Conservation (phyloP, 495 filamentous ascomycete species). For the Thermothielavioides terrestris region DNA sequence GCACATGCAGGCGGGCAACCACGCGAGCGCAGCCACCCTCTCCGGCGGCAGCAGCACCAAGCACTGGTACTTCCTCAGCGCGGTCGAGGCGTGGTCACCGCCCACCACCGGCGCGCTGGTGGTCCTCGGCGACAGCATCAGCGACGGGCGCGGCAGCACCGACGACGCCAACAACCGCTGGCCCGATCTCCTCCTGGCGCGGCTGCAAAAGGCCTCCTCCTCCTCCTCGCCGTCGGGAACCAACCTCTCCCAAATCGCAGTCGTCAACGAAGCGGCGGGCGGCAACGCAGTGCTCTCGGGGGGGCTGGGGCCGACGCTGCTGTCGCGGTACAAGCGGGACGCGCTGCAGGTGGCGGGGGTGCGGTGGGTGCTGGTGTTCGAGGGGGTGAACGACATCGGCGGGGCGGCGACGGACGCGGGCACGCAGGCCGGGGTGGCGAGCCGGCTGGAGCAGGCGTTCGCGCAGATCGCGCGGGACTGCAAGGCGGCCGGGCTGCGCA, state of each 20-base stretch:
- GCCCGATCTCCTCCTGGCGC: constrained; percentile 55
- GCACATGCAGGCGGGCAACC: constrained; percentile 49
- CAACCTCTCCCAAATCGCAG: constrained; percentile 41
- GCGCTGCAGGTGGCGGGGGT: constrained; percentile 44
- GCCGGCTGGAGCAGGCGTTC: constrained; percentile 47
- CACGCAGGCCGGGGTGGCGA: constrained; percentile 43
- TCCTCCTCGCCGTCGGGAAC: constrained; percentile 3
- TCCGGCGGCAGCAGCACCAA: constrained; percentile 36
- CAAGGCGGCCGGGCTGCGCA: constrained; percentile 46
- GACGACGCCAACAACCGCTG: constrained; percentile 60
- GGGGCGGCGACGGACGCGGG: constrained; percentile 36
- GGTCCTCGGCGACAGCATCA: constrained; percentile 68
- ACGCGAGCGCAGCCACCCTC: constrained; percentile 38
- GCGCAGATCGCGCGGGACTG: constrained; percentile 49
- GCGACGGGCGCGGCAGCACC: constrained; percentile 57
- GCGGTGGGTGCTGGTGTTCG: constrained; percentile 58
- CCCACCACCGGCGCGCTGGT: constrained; percentile 38
- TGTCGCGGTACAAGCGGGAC: constrained; percentile 57
- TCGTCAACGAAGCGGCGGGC: constrained; percentile 66
- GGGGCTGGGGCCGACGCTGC: constrained; percentile 53
- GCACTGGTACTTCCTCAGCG: constrained; percentile 54
- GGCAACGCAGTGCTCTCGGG: constrained; percentile 59
- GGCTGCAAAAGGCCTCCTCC: constrained; percentile 41
- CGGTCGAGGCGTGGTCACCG: constrained; percentile 50
- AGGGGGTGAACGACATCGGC: constrained; percentile 66